Evolutionary conservation across 768 basidiomycete species (phyloP), one percentile per base, ranked within the genome.

Genomic region (Tephrocybe sp.): DNA sequence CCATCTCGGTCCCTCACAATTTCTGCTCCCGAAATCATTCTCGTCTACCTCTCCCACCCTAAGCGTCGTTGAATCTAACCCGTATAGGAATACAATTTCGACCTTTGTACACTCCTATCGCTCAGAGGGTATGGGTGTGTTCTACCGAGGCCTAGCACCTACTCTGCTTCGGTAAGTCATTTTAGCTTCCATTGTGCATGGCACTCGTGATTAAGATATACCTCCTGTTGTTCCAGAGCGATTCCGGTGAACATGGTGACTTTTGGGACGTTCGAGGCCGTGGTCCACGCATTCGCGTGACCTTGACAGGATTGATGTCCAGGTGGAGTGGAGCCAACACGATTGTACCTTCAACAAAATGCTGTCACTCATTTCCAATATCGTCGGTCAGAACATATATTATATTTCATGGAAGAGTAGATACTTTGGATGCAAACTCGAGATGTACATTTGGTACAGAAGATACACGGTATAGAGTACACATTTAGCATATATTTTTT

Each of bases 201-300:
- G 7, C 23, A 16, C 23, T 16, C 3, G 23, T 12, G 26, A 32
- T 31, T 3, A 17, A 3, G 13, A 30, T 11, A 22, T 40, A 22
- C n/a, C 38, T 4, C 3, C 35, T 36, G 4, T 36, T 36, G 13
- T 45, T 26, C 48, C 54, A 89, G 87, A 35, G 86, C 88, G n/a
- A 76, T 90, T 19, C 90, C 89, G 2, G 87, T 89, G n/a, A 91
- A 91, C 57, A 89, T 91, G 78, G 85, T 83, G 30, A 89, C 85
- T 1, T 91, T 92, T 65, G 79, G 76, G 3, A 80, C 82, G 1
- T 92, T 89, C 53, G 89, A 92, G 56, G 66, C 72, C 1, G 72
- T 84, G 31, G 78, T 84, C 0, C 73, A 67, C 34, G 62, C 63
- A 13, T 54, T 74, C 30, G 52, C 54, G 13, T 60, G 52, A 58